phyloP scores from a whole-genome alignment of 352 stramenopile species.

The Nothophytophthora sp. region DNA sequence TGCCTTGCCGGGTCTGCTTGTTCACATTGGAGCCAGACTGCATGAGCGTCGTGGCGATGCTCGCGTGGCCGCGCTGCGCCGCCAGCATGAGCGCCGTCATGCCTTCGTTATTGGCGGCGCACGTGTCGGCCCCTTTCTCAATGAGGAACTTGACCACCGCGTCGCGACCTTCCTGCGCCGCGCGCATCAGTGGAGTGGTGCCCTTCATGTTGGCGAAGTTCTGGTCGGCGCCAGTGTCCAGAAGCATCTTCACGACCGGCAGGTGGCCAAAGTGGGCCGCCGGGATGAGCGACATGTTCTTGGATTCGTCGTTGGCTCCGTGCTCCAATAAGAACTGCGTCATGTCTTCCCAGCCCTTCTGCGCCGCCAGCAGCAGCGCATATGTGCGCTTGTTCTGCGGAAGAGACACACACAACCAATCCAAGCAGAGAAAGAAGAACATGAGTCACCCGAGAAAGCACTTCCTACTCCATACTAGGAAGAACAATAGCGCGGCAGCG shows the following conservation, averaged over 20 bases:
- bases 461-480: background rate
- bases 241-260: conserved; percentile 66
- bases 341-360: conserved; percentile 77
- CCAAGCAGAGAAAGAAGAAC: conserved; percentile 8
- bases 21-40: conserved; percentile 85
- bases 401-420: conserved; percentile 17
- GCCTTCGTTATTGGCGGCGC: conserved; percentile 83
- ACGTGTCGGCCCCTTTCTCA: conserved; percentile 62
- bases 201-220: conserved; percentile 90
- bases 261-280: conserved; percentile 86
- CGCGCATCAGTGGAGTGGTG: conserved; percentile 85
- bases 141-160: conserved; percentile 83
- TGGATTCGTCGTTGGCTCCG: conserved; percentile 77
- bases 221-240: conserved; percentile 64
- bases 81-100: conserved; percentile 90
- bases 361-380: conserved; percentile 74
- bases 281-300: conserved; percentile 86
- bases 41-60: conserved; percentile 82
- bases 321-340: conserved; percentile 70
- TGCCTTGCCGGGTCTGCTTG: conserved; percentile 86
- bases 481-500: background rate
- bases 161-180: conserved; percentile 81
- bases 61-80: conserved; percentile 78
- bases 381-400: conserved; percentile 78
- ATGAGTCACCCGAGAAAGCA: background rate